These are phyloP conservation scores for Backusella westeae DNA, from an alignment of 192 early-diverging fungal species.

Conservation along the genomic window DNA sequence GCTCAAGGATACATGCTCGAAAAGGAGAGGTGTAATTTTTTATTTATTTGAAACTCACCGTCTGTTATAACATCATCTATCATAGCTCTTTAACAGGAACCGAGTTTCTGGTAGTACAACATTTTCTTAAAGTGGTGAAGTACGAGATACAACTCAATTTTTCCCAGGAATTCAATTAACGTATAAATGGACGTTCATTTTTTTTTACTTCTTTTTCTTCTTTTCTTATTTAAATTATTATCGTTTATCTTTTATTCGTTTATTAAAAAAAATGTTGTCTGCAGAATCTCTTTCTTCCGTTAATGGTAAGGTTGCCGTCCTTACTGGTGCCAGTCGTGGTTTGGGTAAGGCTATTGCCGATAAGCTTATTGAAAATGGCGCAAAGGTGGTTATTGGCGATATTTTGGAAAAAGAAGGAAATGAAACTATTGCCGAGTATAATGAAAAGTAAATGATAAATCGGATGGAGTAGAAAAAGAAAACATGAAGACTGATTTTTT, in stretches of 20 bases:
- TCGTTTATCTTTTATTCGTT: neutral
- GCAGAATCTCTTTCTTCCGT: neutral
- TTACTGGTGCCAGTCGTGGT: constrained; percentile 85
- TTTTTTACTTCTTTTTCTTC: neutral
- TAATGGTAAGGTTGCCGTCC: constrained; percentile 41
- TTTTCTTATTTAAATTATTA: neutral
- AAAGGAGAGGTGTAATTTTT: neutral
- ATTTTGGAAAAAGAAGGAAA: constrained; percentile 25
- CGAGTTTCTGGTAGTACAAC: neutral
- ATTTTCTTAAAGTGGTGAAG: neutral
- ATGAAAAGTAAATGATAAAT: constrained; percentile 21
- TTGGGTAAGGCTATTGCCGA: constrained; percentile 84
- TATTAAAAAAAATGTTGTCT: constrained; percentile 4
- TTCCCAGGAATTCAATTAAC: neutral
- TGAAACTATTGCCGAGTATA: neutral
- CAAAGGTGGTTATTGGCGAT: constrained; percentile 34
- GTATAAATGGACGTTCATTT: neutral
- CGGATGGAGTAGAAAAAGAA: neutral
- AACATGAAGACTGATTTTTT: neutral
- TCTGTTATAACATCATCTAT: no score
- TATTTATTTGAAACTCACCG: no score
- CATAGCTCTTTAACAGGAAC: neutral
- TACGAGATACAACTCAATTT: neutral
- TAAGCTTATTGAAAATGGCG: constrained; percentile 73
- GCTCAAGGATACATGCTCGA: neutral